Percentiles rank a stretch among this genome's conserved stretches.
Conservation (phyloP, 2,329 filamentous ascomycete genomes). For the Arthroderma sp. region DNA sequence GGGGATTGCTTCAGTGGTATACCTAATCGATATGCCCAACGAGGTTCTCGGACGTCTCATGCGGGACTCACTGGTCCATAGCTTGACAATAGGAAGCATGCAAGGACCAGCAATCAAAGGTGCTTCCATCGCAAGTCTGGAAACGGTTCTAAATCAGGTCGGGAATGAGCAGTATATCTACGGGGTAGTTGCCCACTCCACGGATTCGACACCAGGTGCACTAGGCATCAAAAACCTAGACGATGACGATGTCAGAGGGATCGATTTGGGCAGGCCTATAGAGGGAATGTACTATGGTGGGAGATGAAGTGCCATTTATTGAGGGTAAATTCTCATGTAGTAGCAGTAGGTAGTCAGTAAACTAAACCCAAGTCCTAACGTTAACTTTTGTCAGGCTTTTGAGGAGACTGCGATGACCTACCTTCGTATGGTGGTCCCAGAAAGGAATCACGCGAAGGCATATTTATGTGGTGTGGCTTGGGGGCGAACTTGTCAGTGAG, state of each 20-base stretch:
- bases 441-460: too few species aligned
- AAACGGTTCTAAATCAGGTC: conserved; percentile 1
- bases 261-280: neutral
- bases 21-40: conserved; percentile 1
- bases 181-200: conserved; percentile 2
- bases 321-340: too few species aligned
- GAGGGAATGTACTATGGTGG: conserved; percentile 5
- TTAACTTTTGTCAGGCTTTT: too few species aligned
- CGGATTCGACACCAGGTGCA: neutral
- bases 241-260: neutral
- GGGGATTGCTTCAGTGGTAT: neutral
- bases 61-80: conserved; percentile 5
- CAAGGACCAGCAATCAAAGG: conserved; percentile 2
- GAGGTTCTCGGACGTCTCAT: conserved; percentile 4
- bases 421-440: too few species aligned
- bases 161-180: conserved; percentile 3
- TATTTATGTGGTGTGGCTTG: too few species aligned
- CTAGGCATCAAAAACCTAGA: neutral
- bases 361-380: too few species aligned
- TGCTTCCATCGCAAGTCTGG: conserved; percentile 3
- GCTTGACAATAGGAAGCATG: conserved; percentile 1
- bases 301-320: too few species aligned
- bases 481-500: too few species aligned
- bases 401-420: too few species aligned
- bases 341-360: too few species aligned